A percentile compares a stretch with the other conserved stretches of the same genome.
Conservation (phyloP, 2,329 filamentous ascomycete species). For the Zasmidium citrigriseum region DNA sequence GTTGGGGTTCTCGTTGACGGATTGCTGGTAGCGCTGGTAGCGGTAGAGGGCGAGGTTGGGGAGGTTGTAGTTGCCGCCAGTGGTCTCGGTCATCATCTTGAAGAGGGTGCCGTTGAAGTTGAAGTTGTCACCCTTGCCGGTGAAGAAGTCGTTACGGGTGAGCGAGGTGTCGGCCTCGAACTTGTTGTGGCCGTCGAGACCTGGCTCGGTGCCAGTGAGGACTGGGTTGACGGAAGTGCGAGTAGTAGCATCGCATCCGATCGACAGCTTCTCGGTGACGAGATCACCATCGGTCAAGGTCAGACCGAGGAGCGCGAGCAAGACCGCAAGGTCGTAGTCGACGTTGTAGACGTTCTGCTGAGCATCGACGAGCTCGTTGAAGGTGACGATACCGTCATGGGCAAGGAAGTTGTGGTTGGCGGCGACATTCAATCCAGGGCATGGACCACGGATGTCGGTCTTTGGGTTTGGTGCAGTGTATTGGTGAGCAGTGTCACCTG, state of each 20-base stretch:
- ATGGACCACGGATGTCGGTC: slow-evolving; percentile 45
- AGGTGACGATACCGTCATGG: slow-evolving; percentile 45
- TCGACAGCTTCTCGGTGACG: slow-evolving; percentile 45
- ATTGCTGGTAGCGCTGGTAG: slow-evolving; percentile 42
- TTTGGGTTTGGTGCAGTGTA: slow-evolving; percentile 38
- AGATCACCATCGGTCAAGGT: slow-evolving; percentile 43
- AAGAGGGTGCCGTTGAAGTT: slow-evolving; percentile 46
- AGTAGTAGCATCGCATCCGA: slow-evolving; percentile 48
- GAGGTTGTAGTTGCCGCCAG: slow-evolving; percentile 38
- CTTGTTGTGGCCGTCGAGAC: slow-evolving; percentile 47
- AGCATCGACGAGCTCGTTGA: slow-evolving; percentile 47
- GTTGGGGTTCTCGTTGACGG: slow-evolving; percentile 38
- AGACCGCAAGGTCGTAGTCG: slow-evolving; percentile 43
- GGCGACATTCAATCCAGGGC: slow-evolving; percentile 45
- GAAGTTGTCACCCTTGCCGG: slow-evolving; percentile 34
- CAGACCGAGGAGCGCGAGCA: slow-evolving; percentile 44
- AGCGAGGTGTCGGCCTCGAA: slow-evolving; percentile 45
- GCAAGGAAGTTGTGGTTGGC: slow-evolving; percentile 49
- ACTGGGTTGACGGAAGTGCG: slow-evolving; percentile 40
- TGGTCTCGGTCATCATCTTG: slow-evolving; percentile 38
- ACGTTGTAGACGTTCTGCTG: slow-evolving; percentile 51
- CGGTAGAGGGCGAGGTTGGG: slow-evolving; percentile 33
- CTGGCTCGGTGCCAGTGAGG: slow-evolving; percentile 42
- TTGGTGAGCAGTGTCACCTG: slow-evolving; percentile 40
- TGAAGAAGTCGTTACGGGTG: slow-evolving; percentile 45